Evolutionary conservation across 805 yeast genomes (phyloP).

Genomic region (Candida ipomoeae): DNA sequence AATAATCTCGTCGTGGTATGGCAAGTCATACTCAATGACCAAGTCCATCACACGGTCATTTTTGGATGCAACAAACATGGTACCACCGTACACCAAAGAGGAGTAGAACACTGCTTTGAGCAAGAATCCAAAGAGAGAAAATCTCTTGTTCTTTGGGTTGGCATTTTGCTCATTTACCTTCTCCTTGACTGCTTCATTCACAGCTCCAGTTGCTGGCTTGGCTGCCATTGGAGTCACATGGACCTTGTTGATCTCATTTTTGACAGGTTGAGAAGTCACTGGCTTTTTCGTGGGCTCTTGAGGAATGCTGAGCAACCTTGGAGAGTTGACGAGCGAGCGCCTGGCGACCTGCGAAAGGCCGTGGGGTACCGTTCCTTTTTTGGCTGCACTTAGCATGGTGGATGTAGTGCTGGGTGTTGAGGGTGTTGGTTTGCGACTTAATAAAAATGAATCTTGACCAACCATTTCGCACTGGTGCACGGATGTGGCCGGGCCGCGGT

Average conservation of each 20-base stretch:
- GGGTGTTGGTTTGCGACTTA: slow-evolving; percentile 1
- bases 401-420: neutral
- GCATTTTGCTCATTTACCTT: slow-evolving; percentile 17
- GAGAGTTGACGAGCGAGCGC: slow-evolving; percentile 11
- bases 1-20: slow-evolving; percentile 39
- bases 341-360: slow-evolving; percentile 1
- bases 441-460: slow-evolving; percentile 6
- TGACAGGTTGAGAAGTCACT: slow-evolving; percentile 16
- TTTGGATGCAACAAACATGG: slow-evolving; percentile 39
- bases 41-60: slow-evolving; percentile 42
- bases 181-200: slow-evolving; percentile 15
- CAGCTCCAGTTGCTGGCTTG: slow-evolving; percentile 4
- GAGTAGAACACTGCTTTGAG: slow-evolving; percentile 27
- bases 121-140: slow-evolving; percentile 29
- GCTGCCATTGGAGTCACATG: slow-evolving; percentile 1
- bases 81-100: slow-evolving; percentile 34
- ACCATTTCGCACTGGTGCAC: slow-evolving; percentile 9
- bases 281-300: slow-evolving; percentile 13
- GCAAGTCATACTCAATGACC: slow-evolving; percentile 40
- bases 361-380: slow-evolving; percentile 5
- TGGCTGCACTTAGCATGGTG: slow-evolving; percentile 12
- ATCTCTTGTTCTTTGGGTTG: slow-evolving; percentile 23
- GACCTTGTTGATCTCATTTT: slow-evolving; percentile 8
- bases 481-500: slow-evolving; percentile 1
- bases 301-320: slow-evolving; percentile 12